Evolutionary conservation across 164 flowering plant species (phyloP).

Genomic region (Umbellularia californica): DNA sequence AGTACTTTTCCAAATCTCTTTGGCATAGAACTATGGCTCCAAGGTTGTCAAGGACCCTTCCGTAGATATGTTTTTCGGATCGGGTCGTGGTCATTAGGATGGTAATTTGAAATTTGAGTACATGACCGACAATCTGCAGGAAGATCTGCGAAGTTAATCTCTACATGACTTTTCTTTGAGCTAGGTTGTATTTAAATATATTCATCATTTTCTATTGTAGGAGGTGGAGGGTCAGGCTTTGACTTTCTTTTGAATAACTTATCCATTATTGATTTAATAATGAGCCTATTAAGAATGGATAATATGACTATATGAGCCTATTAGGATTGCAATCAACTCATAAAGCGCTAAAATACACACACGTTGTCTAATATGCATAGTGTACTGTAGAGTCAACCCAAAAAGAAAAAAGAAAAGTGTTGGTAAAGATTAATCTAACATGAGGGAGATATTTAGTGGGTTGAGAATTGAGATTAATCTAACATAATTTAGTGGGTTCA

Average conservation of each 20-base stretch:
- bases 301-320: too few species aligned
- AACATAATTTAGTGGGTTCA: too few species aligned
- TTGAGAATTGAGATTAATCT: too few species aligned
- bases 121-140: background rate
- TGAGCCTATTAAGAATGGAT: background rate
- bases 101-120: background rate
- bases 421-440: too few species aligned
- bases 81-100: background rate
- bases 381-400: too few species aligned
- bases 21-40: too few species aligned
- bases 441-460: too few species aligned
- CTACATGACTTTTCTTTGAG: background rate
- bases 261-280: background rate
- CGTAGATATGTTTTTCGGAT: constrained; percentile 1
- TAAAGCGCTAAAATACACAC: too few species aligned
- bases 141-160: background rate
- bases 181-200: background rate
- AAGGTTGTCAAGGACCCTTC: background rate
- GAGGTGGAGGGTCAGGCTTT: background rate
- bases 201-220: background rate
- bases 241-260: constrained; percentile 2
- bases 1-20: too few species aligned
- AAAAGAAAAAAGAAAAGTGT: too few species aligned
- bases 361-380: too few species aligned
- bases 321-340: too few species aligned